A percentile compares a stretch with the other conserved stretches of the same genome.
phyloP scores from a whole-genome alignment of 352 stramenopile species.

The Pythium plurisporium region DNA sequence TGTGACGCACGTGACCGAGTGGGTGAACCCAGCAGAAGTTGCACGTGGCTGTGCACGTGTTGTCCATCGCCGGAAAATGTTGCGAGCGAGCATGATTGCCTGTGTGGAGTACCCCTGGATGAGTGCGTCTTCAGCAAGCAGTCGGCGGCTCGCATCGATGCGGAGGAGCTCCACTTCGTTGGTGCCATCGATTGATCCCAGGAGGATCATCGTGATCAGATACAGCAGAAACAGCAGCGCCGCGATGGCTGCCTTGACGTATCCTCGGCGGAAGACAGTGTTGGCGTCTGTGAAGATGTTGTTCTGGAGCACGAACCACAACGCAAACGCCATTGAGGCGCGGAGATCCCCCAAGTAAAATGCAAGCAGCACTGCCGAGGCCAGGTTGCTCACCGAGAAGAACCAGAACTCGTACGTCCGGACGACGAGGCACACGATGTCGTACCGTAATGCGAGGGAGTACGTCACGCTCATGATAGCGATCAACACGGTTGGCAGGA shows the following conservation, averaged over 20 bases:
- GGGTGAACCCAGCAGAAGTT: neutral
- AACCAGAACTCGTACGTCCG: slow-evolving; percentile 26
- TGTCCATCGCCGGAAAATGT: neutral
- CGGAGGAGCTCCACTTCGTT: neutral
- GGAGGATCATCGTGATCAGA: neutral
- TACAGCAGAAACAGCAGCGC: neutral
- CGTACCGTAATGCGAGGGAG: slow-evolving; percentile 10
- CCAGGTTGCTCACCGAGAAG: slow-evolving; percentile 6
- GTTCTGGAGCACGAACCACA: slow-evolving; percentile 11
- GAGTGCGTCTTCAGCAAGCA: neutral
- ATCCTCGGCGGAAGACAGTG: neutral
- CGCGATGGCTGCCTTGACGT: neutral
- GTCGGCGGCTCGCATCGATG: neutral
- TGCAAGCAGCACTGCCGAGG: slow-evolving; percentile 6
- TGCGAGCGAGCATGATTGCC: slow-evolving; percentile 1
- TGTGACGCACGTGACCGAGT: neutral
- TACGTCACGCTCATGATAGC: neutral
- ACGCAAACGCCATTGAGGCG: neutral
- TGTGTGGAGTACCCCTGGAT: neutral
- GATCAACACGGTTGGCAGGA: neutral
- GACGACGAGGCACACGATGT: slow-evolving; percentile 14
- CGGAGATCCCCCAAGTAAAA: slow-evolving; percentile 16
- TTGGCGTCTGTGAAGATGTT: slow-evolving; percentile 20
- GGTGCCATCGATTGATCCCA: neutral
- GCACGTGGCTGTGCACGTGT: no score